Evolutionary conservation across 1,284 basidiomycete species (phyloP), one percentile per base, ranked within the genome.

Genomic region (Sporisorium reilianum): DNA sequence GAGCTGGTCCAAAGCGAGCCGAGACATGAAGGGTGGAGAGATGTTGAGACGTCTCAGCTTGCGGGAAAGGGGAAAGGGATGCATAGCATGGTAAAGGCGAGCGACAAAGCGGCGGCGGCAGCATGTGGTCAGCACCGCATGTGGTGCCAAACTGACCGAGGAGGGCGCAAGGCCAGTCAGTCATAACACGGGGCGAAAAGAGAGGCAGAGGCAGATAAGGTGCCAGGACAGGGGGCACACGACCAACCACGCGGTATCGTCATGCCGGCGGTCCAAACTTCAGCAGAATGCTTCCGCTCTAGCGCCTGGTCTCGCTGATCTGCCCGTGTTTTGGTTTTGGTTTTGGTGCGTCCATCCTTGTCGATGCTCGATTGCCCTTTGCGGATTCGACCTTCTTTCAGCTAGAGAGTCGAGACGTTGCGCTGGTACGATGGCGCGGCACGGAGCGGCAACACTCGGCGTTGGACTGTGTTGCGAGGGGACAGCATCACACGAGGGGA

Each of bases 161-260:
- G n/a, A n/a, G 28, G 28, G 12, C 23, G 42, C 42, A 14, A 14
- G 42, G 12, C 12, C n/a, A n/a, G n/a, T n/a, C 45, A 46, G 45
- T 45, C 23, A 38, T 5, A 38, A 38, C 36, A 38, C 36, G 8
- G 36, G 5, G n/a, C n/a, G n/a, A n/a, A n/a, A n/a, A n/a, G n/a
- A 18, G 23, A 7, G 16, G 12, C 14, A 14, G 16, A 45, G 44
- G 23, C 46, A 30, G 46, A 48, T 48, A 48, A 48, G 46, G 26
- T 4, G 12, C 3, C 6, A 6, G 25, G 25, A 46, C 9, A 48
- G 45, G 45, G 26, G 45, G 26, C 46, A 48, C 28, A 11, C 18
- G 45, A 48, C 46, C 46, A 48, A 48, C 46, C 46, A 48, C n/a
- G 46, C 26, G 46, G 46, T 20, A 5, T n/a, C 18, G 46, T 12